phyloP scores from a whole-genome alignment of 768 basidiomycete species.

The Termitomyces sp. region DNA sequence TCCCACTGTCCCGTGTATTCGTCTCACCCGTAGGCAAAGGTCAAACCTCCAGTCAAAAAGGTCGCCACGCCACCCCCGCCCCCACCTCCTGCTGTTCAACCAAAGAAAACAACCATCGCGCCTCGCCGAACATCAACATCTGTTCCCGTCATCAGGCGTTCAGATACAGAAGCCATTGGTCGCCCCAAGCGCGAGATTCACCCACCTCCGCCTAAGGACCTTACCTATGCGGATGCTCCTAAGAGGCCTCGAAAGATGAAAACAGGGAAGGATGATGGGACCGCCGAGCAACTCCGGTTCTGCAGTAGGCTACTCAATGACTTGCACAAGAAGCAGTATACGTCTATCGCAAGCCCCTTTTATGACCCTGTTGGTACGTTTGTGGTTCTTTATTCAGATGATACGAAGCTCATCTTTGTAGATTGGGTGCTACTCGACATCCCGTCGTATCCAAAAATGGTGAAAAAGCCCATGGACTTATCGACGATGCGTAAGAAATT shows the following conservation, averaged over 20 bases:
- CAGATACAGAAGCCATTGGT: slow-evolving; percentile 55
- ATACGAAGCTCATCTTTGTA: slow-evolving; percentile 25
- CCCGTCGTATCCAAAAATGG: slow-evolving; percentile 80
- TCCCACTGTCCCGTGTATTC: not conserved
- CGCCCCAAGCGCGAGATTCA: slow-evolving; percentile 99
- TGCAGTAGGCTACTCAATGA: slow-evolving; percentile 74
- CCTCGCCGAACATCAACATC: slow-evolving; percentile 76
- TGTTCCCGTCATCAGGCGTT: slow-evolving; percentile 79
- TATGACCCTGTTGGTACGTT: slow-evolving; percentile 90
- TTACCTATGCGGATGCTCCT: slow-evolving; percentile 76
- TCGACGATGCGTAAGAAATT: slow-evolving; percentile 86
- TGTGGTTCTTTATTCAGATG: slow-evolving; percentile 6
- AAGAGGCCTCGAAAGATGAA: slow-evolving; percentile 67
- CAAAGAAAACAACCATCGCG: slow-evolving; percentile 43
- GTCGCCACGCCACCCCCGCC: slow-evolving; percentile 46
- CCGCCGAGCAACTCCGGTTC: slow-evolving; percentile 81
- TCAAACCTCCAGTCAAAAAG: slow-evolving; percentile 43
- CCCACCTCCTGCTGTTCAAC: slow-evolving; percentile 38
- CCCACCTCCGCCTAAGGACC: slow-evolving; percentile 89
- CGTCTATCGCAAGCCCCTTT: slow-evolving; percentile 73
- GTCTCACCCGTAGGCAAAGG: slow-evolving; percentile 15
- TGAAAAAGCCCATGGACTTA: slow-evolving; percentile 96
- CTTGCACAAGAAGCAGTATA: slow-evolving; percentile 77
- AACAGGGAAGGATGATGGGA: slow-evolving; percentile 58
- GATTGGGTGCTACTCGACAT: slow-evolving; percentile 78